phyloP scores from a whole-genome alignment of 352 stramenopile species.

The Pythium volutum region DNA sequence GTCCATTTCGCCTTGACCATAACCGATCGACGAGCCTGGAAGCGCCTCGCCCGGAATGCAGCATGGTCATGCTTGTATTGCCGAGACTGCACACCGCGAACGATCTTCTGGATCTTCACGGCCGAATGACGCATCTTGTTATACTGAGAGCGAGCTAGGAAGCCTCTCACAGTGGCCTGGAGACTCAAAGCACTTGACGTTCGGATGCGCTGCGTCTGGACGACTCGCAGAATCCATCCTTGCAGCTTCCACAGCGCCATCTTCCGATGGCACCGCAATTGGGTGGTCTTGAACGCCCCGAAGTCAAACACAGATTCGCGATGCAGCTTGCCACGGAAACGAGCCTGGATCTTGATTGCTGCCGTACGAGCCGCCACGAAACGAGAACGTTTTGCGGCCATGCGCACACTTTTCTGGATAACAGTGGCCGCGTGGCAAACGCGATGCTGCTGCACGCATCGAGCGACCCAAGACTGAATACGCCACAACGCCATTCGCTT shows the following conservation, averaged over 20 bases:
- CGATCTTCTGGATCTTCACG: constrained; percentile 9
- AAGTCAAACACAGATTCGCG: constrained; percentile 42
- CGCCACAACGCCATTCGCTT: constrained; percentile 15
- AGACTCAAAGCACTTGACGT: constrained; percentile 2
- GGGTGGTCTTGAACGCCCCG: constrained; percentile 26
- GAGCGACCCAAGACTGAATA: constrained; percentile 16
- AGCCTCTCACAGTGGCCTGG: constrained; percentile 5
- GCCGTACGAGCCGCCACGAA: background rate
- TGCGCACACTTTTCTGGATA: constrained; percentile 24
- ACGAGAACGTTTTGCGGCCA: background rate
- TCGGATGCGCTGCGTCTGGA: background rate
- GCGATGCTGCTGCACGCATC: constrained; percentile 3
- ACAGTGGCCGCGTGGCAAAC: background rate
- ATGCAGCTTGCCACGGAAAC: constrained; percentile 35
- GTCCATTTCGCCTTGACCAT: constrained; percentile 16
- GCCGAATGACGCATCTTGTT: constrained; percentile 1
- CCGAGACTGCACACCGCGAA: constrained; percentile 15
- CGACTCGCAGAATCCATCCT: constrained; percentile 5
- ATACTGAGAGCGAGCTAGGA: constrained; percentile 4
- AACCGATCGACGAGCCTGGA: constrained; percentile 9
- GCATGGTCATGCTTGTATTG: constrained; percentile 10
- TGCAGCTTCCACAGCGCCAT: constrained; percentile 23
- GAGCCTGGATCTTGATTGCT: constrained; percentile 27
- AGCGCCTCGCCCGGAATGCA: background rate
- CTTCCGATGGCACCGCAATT: constrained; percentile 10